Conservation (phyloP, 1,284 basidiomycete species). For the Thelephora terrestris region DNA sequence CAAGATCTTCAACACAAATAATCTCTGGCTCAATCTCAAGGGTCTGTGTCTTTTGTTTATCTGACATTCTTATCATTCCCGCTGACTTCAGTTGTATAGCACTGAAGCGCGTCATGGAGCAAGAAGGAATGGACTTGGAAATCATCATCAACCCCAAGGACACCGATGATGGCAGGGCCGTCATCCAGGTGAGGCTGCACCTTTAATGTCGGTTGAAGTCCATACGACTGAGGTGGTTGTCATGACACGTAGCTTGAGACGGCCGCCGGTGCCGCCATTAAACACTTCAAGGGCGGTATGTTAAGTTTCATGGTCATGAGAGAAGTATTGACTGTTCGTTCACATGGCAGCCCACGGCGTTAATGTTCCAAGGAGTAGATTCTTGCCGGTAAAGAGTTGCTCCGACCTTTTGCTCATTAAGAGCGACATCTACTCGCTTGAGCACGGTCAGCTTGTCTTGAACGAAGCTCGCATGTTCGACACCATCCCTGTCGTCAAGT, state of each 20-base stretch:
- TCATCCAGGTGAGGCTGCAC: constrained; percentile 46
- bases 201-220: not conserved
- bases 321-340: not conserved
- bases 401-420: constrained; percentile 88
- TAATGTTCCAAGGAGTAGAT: constrained; percentile 90
- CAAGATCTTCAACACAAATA: constrained; percentile 94
- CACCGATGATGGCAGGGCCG: constrained; percentile 75
- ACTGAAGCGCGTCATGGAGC: constrained; percentile 86
- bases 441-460: constrained; percentile 87
- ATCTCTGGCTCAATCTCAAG: constrained; percentile 88
- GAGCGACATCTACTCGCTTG: constrained; percentile 85
- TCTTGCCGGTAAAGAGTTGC: constrained; percentile 88
- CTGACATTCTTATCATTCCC: not conserved
- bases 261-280: constrained; percentile 91
- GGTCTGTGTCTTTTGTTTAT: constrained; percentile 25
- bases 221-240: not conserved
- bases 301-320: not conserved
- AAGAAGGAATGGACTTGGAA: constrained; percentile 79
- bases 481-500: constrained; percentile 90
- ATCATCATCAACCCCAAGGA: constrained; percentile 90
- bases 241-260: constrained; percentile 60
- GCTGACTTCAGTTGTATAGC: constrained; percentile 31
- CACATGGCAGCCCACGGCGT: constrained; percentile 67
- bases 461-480: constrained; percentile 80
- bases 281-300: constrained; percentile 69